These are phyloP conservation scores for Heliamphora pulchella DNA, from an alignment of 179 eudicot genomes.

Conservation along the genomic window DNA sequence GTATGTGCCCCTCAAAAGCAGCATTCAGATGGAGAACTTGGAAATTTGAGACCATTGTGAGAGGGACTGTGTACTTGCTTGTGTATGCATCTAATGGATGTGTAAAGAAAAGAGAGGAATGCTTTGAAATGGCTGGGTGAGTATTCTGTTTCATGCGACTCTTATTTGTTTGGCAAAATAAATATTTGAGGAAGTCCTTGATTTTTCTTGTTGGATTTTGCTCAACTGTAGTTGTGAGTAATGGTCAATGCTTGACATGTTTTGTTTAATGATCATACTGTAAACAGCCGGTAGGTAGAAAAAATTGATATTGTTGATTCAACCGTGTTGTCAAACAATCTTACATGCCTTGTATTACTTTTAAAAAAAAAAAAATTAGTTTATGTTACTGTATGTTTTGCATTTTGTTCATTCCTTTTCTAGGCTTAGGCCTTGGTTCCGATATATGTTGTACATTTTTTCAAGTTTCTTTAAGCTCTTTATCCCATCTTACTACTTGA, in stretches of 20 bases:
- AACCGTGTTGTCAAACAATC: not conserved
- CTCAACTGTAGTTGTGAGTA: conserved; percentile 1
- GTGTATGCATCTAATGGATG: not conserved
- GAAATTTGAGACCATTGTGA: conserved; percentile 21
- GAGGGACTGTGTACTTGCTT: not conserved
- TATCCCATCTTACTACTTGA: too few relatives aligned
- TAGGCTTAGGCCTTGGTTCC: not conserved
- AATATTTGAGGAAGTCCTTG: conserved; percentile 2
- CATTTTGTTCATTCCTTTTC: not conserved
- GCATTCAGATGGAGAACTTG: conserved; percentile 78
- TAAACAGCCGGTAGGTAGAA: not conserved
- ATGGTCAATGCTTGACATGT: conserved; percentile 8
- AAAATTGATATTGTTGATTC: conserved; percentile 7
- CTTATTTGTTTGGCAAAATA: conserved; percentile 9
- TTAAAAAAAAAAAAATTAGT: not conserved
- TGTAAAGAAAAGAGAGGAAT: not conserved
- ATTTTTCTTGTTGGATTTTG: conserved; percentile 6
- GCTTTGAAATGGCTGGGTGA: conserved; percentile 3
- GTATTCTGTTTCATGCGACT: conserved; percentile 15
- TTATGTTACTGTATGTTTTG: not conserved
- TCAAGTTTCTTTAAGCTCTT: too few relatives aligned
- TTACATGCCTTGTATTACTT: not conserved
- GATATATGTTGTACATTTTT: too few relatives aligned
- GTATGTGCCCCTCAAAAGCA: conserved; percentile 92
- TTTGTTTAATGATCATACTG: not conserved